Percentiles rank a stretch among this genome's conserved stretches.
Evolutionary conservation across 1,139 yeast species (phyloP).

Genomic region (Hansenula sp.): DNA sequence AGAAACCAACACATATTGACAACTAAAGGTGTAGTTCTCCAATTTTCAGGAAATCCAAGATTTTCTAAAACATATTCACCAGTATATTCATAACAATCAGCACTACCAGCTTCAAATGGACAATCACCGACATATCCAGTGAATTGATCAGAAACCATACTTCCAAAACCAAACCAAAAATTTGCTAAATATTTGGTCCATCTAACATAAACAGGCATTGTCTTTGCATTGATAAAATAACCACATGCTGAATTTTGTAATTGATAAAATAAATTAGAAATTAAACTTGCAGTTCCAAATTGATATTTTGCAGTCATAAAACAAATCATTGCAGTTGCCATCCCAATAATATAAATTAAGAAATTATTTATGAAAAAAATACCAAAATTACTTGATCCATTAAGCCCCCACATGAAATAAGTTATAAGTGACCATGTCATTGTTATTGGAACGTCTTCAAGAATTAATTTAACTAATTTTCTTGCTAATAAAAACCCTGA

Average conservation of each 20-base stretch:
- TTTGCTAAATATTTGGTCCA: slow-evolving; percentile 78
- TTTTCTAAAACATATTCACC: slow-evolving; percentile 51
- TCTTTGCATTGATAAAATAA: slow-evolving; percentile 66
- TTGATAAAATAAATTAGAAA: slow-evolving; percentile 42
- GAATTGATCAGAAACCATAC: slow-evolving; percentile 61
- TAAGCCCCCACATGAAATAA: slow-evolving; percentile 76
- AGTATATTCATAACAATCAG: slow-evolving; percentile 37
- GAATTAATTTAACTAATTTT: slow-evolving; percentile 56
- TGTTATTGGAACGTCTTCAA: slow-evolving; percentile 69
- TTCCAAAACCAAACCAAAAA: slow-evolving; percentile 78
- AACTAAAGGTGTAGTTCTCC: slow-evolving; percentile 67
- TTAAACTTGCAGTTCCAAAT: slow-evolving; percentile 56
- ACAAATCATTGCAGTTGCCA: slow-evolving; percentile 51
- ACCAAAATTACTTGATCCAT: slow-evolving; percentile 51
- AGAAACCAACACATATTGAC: slow-evolving; percentile 56
- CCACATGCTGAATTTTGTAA: slow-evolving; percentile 78
- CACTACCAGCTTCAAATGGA: slow-evolving; percentile 35
- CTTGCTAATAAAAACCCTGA: slow-evolving; percentile 67
- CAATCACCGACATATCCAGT: slow-evolving; percentile 59
- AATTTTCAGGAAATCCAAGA: slow-evolving; percentile 59
- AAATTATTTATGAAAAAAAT: slow-evolving; percentile 56
- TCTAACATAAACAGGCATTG: slow-evolving; percentile 81
- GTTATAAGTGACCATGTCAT: slow-evolving; percentile 55
- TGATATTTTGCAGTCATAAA: slow-evolving; percentile 54
- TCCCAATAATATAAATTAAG: slow-evolving; percentile 51